Evolutionary conservation across 108 stramenopile species (phyloP), one percentile per base, ranked within the genome.

Genomic region (Nannochloropsis oceanica): DNA sequence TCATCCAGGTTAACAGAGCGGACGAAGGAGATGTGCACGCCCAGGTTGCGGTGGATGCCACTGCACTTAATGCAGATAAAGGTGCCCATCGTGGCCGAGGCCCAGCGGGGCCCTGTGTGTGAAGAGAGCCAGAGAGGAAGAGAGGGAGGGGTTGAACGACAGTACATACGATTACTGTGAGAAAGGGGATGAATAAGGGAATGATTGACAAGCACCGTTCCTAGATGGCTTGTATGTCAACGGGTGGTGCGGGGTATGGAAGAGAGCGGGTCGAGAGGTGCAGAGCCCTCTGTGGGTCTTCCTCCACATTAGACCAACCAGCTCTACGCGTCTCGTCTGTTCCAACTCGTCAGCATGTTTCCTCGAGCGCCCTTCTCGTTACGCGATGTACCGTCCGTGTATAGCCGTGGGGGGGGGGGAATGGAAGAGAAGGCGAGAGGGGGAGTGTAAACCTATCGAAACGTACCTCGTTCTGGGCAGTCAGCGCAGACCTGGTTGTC

Each of bases 11-110:
- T 87, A 25, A 91, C 84, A 27, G 86, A 90, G 14, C 95, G 91
- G 82, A 97, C 97, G 90, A 96, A 96, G 89, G 94, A 95, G 43
- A 99, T 94, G 90, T 97, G 97, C 26, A 97, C 97, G 43, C 99
- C 99, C 14, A 99, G 91, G 84, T 93, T 94, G 80, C 99, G 93
- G 84, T 99, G 99, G 7, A 99, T 94, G n/a, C 96, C 99, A 84
- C 94, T 94, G 90, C 99, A 99, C 83, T 95, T 94, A 84, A 99
- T 95, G 87, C 99, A 99, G 20, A 99, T 88, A 79, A 85, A 88
- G 25, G 85, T 43, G 0, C 88, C 88, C 34, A 88, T 84, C 43
- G 81, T 88, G 22, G 82, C 88, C 43, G 85, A 85, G 73, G 88
- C 88, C 88, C 88, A 88, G 24, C 88, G 84, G 22, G 88, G 88